Conservation (phyloP, 2,329 filamentous ascomycete genomes). For the Atkinsonella hypoxylon region DNA sequence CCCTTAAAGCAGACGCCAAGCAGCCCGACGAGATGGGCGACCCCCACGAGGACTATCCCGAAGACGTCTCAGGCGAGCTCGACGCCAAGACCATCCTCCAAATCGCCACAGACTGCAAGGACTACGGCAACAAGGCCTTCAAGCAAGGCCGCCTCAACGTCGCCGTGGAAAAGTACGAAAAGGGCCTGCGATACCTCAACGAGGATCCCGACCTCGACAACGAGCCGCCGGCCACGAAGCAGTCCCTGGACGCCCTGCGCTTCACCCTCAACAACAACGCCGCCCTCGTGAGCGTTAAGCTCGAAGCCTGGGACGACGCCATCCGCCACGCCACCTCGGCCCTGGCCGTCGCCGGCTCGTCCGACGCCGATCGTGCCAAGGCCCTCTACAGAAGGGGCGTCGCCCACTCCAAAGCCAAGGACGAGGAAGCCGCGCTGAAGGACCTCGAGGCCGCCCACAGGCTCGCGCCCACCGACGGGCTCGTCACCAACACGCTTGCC, state of each 20-base stretch:
- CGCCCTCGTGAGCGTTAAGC: conserved; percentile 75
- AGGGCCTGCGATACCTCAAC: conserved; percentile 79
- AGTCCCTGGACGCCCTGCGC: conserved; percentile 59
- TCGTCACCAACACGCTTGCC: conserved; percentile 61
- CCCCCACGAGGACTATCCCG: conserved; percentile 89
- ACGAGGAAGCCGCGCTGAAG: conserved; percentile 68
- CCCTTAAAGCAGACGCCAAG: conserved; percentile 54
- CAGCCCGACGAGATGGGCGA: conserved; percentile 73
- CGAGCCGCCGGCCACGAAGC: conserved; percentile 55
- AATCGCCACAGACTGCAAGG: conserved; percentile 78
- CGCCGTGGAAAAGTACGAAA: conserved; percentile 86
- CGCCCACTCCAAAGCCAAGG: conserved; percentile 65
- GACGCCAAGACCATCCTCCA: conserved; percentile 57
- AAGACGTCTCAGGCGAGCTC: conserved; percentile 58
- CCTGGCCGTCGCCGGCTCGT: conserved; percentile 51
- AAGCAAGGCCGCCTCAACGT: conserved; percentile 60
- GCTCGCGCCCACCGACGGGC: conserved; percentile 63
- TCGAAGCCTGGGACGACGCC: conserved; percentile 58
- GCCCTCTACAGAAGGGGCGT: conserved; percentile 73
- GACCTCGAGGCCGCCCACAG: conserved; percentile 66
- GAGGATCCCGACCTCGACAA: conserved; percentile 67
- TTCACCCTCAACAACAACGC: conserved; percentile 84
- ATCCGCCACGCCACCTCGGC: conserved; percentile 60
- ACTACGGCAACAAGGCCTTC: conserved; percentile 85
- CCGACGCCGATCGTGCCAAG: conserved; percentile 76